These are phyloP conservation scores for Suhomyces choctaworum DNA, from an alignment of 1,139 yeast species.

Conservation along the genomic window DNA sequence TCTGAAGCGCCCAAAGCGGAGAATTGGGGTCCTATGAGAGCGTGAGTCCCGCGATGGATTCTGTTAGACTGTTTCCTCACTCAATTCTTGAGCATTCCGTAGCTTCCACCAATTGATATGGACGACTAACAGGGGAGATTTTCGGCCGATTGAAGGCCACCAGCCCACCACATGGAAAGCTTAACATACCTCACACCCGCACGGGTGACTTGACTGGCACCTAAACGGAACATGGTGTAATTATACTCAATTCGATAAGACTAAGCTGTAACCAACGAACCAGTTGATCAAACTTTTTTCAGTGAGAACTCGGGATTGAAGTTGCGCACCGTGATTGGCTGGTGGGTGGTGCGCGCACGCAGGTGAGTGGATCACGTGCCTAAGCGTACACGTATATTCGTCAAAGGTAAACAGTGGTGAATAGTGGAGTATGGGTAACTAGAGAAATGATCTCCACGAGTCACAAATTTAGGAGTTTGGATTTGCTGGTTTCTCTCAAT, in stretches of 20 bases:
- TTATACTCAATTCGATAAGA: slow-evolving; percentile 12
- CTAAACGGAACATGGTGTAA: slow-evolving; percentile 60
- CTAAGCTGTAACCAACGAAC: slow-evolving; percentile 10
- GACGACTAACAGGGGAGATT: background rate
- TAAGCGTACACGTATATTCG: background rate
- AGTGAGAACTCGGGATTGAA: slow-evolving; percentile 12
- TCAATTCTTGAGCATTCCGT: no score
- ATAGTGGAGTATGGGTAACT: no score
- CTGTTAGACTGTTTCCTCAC: background rate
- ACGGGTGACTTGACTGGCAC: slow-evolving; percentile 63
- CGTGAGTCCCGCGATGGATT: no score
- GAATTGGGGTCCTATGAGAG: no score
- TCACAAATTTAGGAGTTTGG: no score
- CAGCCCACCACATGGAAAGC: background rate
- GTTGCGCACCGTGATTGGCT: slow-evolving; percentile 16
- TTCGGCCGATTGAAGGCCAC: slow-evolving; percentile 2
- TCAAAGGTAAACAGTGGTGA: background rate
- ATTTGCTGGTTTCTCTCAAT: no score
- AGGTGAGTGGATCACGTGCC: slow-evolving; percentile 4
- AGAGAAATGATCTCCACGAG: no score
- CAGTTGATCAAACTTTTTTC: slow-evolving; percentile 15
- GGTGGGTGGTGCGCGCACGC: slow-evolving; percentile 8
- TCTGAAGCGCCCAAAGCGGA: no score
- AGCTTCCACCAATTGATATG: no score
- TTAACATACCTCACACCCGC: slow-evolving; percentile 57